A percentile compares a stretch with the other conserved stretches of the same genome.
Evolutionary conservation across 1,139 yeast genomes (phyloP).

Genomic region (Saccharomycopsis hybrid): DNA sequence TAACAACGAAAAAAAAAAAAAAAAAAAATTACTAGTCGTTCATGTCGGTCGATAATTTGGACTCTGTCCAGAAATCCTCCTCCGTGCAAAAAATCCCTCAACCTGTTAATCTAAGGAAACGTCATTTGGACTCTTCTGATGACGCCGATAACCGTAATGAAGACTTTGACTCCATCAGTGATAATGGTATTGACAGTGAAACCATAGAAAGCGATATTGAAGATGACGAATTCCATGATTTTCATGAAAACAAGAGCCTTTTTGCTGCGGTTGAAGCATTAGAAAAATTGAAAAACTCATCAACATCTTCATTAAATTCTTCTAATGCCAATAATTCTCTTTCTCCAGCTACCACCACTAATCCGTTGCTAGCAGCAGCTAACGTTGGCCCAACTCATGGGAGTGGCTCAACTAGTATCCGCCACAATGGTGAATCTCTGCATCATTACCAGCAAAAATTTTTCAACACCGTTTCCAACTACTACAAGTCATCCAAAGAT

Average conservation of each 20-base stretch:
- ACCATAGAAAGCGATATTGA: conserved; percentile 10
- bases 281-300: conserved; percentile 19
- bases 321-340: background rate
- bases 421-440: background rate
- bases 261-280: conserved; percentile 20
- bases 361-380: background rate
- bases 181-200: background rate
- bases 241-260: background rate
- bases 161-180: background rate
- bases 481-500: conserved; percentile 20
- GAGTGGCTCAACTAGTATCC: background rate
- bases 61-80: no score
- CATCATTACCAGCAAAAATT: conserved; percentile 12
- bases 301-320: conserved; percentile 14
- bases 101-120: conserved; percentile 1
- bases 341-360: conserved; percentile 2
- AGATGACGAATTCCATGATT: conserved; percentile 1
- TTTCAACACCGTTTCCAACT: conserved; percentile 18
- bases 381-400: background rate
- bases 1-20: no score
- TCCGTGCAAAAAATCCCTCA: no score
- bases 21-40: no score
- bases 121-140: conserved; percentile 2
- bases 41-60: no score
- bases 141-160: conserved; percentile 3